Base-by-base conservation (phyloP, 768 basidiomycete species). In the Suillus alpinus region DNA sequence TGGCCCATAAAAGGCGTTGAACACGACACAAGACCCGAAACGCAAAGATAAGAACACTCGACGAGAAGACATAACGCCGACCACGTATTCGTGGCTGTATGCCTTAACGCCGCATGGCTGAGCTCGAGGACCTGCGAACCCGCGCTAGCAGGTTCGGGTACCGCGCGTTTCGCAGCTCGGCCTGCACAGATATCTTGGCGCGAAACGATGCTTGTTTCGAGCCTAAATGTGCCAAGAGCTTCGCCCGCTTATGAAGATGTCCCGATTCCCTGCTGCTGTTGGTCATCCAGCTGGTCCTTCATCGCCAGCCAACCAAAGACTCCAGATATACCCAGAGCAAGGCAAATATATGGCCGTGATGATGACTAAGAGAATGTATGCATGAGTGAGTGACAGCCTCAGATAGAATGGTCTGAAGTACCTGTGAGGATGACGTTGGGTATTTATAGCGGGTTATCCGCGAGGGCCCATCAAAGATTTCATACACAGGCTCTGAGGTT, bases 381-480 rank as follows among this genome's bases (percentile, higher is more conserved):
- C 0, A 6, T 44, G 20, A 39, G 49, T 20, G 7, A 23, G 34
- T 26, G 43, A 44, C 10, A 59, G 14, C 13, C 31, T 32, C 31
- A 23, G 18, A 40, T 46, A 32, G 12, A 32, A 57, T 12, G n/a
- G 23, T 9, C 14, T 67, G 34, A 68, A 67, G 14, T 59, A 63
- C 71, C 65, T 64, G 58, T 18, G 60, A 49, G 6, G 39, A 59
- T 8, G 57, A 37, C 2, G 58, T 20, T 52, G 63, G 59, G 12
- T 67, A 65, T 61, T 29, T 63, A 36, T 67, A 67, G 40, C 62
- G 66, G 20, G 44, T 63, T 44, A 68, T 63, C 32, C 76, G 72
- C 6, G 82, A 80, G 18, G 82, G 82, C 3, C 81, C 81, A 31
- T 82, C 81, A 60, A 82, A 83, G 16, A 80, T 56, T 64, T 76